These are phyloP conservation scores for Eragrostis tef DNA, from an alignment of 202 grass and related monocot species.

Conservation along the genomic window DNA sequence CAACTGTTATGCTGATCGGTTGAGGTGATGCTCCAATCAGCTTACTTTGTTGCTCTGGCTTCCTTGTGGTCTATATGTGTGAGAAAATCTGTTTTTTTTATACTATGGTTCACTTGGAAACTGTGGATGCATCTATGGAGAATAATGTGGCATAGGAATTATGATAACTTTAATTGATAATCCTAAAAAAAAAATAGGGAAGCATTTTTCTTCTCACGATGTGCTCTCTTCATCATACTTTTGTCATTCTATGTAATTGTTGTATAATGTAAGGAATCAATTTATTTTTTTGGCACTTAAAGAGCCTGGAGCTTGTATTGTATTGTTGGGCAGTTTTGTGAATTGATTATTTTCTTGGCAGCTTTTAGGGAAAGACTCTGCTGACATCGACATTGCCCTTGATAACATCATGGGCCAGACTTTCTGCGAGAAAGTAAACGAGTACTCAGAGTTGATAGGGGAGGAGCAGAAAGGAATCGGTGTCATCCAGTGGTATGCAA, in stretches of 20 bases:
- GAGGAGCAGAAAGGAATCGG: slow-evolving; percentile 84
- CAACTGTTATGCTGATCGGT: slow-evolving; percentile 11
- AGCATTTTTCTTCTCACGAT: not conserved
- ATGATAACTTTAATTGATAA: slow-evolving; percentile 11
- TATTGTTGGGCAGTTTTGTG: slow-evolving; percentile 27
- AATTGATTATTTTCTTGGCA: slow-evolving; percentile 40
- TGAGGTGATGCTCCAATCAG: not conserved
- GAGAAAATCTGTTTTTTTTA: not conserved
- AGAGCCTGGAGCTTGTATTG: not conserved
- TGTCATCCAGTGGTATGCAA: slow-evolving; percentile 85
- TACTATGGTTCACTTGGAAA: not conserved
- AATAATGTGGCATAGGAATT: not conserved
- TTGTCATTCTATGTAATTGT: not conserved
- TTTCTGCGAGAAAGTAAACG: slow-evolving; percentile 96
- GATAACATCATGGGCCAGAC: slow-evolving; percentile 82
- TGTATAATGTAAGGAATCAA: not conserved
- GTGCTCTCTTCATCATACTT: not conserved
- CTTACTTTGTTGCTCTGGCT: not conserved
- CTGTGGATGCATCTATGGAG: not conserved
- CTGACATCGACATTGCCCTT: slow-evolving; percentile 95
- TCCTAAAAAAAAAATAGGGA: not conserved
- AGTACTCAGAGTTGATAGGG: slow-evolving; percentile 63
- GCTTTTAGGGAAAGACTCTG: slow-evolving; percentile 88
- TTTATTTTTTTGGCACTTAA: not conserved
- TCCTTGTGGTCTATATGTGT: not conserved